A percentile compares a stretch with the other conserved stretches of the same genome.
Conservation (phyloP, 225 moss, liverwort and hornwort species). For the Anthoceros angustus region DNA sequence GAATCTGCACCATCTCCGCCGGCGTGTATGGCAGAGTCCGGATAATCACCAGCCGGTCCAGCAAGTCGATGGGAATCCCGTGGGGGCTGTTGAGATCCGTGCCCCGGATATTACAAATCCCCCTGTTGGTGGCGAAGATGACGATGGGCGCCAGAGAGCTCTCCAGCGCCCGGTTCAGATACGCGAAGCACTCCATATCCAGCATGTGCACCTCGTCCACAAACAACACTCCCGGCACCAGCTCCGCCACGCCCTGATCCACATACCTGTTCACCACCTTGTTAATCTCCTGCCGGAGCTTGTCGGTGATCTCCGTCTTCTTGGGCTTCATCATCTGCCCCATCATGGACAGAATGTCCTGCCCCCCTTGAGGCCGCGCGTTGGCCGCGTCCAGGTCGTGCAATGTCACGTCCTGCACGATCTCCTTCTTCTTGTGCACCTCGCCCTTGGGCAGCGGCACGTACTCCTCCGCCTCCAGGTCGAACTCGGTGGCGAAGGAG, state of each 20-base stretch:
- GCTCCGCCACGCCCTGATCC: conserved; percentile 96
- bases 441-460: conserved; percentile 89
- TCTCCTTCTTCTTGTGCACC: conserved; percentile 98
- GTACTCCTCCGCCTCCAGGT: conserved; percentile 89
- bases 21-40: conserved; percentile 80
- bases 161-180: conserved; percentile 90
- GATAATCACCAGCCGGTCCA: conserved; percentile 94
- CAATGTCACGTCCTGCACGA: conserved; percentile 88
- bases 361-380: conserved; percentile 92
- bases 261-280: conserved; percentile 95
- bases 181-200: conserved; percentile 97
- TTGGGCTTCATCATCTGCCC: conserved; percentile 99
- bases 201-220: conserved; percentile 90
- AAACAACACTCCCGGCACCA: conserved; percentile 90
- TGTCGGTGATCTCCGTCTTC: conserved; percentile 95
- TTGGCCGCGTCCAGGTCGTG: conserved; percentile 93
- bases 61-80: conserved; percentile 78
- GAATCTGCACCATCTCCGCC: conserved; percentile 67
- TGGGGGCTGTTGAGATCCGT: conserved; percentile 94
- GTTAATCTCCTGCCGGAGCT: conserved; percentile 72
- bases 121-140: conserved; percentile 86
- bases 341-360: conserved; percentile 96
- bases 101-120: conserved; percentile 80
- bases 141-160: conserved; percentile 93
- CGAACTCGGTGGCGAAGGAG: conserved; percentile 93